Evolutionary conservation across 257 asterid genomes (phyloP).

Genomic region (Nicotiana paniculata): DNA sequence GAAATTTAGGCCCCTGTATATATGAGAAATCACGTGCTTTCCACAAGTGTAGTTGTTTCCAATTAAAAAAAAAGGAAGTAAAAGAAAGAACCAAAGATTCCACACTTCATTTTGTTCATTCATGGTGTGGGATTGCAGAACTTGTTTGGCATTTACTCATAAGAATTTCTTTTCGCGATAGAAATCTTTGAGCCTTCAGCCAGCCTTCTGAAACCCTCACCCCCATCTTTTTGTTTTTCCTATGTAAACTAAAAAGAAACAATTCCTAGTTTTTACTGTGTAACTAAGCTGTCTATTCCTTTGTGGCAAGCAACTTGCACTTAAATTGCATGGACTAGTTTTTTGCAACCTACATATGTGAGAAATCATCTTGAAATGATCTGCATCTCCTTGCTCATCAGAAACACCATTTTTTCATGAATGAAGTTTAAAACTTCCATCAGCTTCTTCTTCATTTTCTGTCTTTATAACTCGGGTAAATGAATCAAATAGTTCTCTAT

Average conservation of each 20-base stretch:
- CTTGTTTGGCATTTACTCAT: background rate
- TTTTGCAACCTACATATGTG: slow-evolving; percentile 1
- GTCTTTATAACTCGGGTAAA: background rate
- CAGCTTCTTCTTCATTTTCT: background rate
- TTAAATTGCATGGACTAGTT: background rate
- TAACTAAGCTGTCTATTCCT: background rate
- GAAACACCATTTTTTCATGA: background rate
- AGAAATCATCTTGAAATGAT: background rate
- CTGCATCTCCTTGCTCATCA: background rate
- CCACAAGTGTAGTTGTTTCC: background rate
- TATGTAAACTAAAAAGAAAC: background rate
- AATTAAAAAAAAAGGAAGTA: background rate
- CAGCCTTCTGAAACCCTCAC: background rate
- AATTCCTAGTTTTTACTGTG: background rate
- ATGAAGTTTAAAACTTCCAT: background rate
- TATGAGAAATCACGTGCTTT: background rate
- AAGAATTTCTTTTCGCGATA: background rate
- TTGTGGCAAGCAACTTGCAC: background rate
- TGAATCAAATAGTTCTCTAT: background rate
- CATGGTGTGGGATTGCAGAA: background rate
- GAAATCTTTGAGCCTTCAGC: background rate
- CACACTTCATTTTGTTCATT: background rate
- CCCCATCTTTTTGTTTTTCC: background rate
- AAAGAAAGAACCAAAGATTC: background rate
- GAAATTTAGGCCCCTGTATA: background rate